Percentiles rank a stretch among this genome's conserved stretches.
These are phyloP conservation scores for Ceriops decandra DNA, from an alignment of 345 rosid species.

Conservation along the genomic window DNA sequence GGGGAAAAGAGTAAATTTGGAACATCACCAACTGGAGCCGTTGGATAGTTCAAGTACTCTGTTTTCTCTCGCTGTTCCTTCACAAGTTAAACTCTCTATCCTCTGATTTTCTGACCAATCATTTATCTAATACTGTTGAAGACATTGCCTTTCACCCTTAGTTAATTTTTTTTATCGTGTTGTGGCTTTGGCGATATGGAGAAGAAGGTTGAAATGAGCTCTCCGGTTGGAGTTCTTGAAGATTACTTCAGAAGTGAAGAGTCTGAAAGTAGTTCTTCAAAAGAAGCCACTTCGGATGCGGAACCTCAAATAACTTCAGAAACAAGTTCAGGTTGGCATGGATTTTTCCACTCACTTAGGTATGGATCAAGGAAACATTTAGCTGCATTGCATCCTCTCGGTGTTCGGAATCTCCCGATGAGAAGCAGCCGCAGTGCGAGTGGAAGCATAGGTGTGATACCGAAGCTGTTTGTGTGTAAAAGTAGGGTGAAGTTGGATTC, in stretches of 20 bases:
- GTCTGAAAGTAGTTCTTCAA: neutral
- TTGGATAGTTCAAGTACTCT: no score
- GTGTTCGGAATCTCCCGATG: conserved; percentile 12
- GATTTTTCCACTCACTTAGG: neutral
- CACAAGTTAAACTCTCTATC: no score
- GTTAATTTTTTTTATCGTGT: neutral
- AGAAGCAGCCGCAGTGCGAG: neutral
- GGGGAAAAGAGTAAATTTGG: no score
- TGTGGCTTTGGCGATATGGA: neutral
- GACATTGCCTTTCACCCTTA: conserved; percentile 17
- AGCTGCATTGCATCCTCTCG: conserved; percentile 7
- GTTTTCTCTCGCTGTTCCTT: neutral
- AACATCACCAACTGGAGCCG: no score
- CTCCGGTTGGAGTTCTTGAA: conserved; percentile 4
- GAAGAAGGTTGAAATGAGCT: neutral
- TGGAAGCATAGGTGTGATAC: neutral
- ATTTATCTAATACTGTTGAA: no score
- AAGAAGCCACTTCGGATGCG: neutral
- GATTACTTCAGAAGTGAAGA: conserved; percentile 1
- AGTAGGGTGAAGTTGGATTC: neutral
- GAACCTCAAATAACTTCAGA: neutral
- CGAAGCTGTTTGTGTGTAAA: neutral
- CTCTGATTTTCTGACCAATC: no score
- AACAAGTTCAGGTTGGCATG: neutral
- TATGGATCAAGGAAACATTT: neutral